Percentiles rank a stretch among this genome's conserved stretches.
Evolutionary conservation across 495 filamentous ascomycete species (phyloP).

Genomic region (Ramalina peruviana): DNA sequence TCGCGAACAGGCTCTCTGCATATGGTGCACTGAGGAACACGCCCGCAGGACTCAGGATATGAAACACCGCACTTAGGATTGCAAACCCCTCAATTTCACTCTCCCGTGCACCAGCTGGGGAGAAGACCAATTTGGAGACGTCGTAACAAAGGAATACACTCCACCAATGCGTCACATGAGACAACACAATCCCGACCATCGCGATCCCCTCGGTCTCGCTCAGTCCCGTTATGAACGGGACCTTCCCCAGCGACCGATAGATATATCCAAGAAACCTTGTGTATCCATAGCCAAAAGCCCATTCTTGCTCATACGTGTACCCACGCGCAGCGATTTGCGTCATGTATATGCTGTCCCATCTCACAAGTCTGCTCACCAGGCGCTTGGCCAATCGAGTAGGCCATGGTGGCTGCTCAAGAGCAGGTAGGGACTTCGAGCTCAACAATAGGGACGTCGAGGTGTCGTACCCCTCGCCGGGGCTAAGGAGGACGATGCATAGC

Average conservation of each 20-base stretch:
- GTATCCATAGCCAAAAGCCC: slow-evolving; percentile 75
- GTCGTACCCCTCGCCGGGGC: slow-evolving; percentile 72
- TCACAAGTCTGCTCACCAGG: slow-evolving; percentile 40
- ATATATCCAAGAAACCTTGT: slow-evolving; percentile 21
- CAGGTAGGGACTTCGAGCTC: slow-evolving; percentile 4
- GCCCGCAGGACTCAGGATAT: slow-evolving; percentile 76
- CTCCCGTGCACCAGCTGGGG: neutral
- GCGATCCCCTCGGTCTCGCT: slow-evolving; percentile 11
- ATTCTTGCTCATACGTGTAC: slow-evolving; percentile 86
- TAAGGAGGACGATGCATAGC: slow-evolving; percentile 43
- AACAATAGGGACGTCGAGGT: slow-evolving; percentile 61
- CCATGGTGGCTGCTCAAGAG: neutral
- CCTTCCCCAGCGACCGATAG: neutral
- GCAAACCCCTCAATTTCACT: slow-evolving; percentile 26
- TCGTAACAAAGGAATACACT: slow-evolving; percentile 59
- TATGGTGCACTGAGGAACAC: slow-evolving; percentile 84
- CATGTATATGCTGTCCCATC: slow-evolving; percentile 94
- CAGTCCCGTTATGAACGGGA: neutral
- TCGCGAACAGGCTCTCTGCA: slow-evolving; percentile 63
- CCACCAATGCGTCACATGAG: slow-evolving; percentile 58
- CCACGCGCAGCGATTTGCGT: slow-evolving; percentile 51
- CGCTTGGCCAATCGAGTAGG: slow-evolving; percentile 8
- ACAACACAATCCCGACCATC: slow-evolving; percentile 45
- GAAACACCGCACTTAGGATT: slow-evolving; percentile 53
- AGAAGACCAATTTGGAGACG: slow-evolving; percentile 26